Evolutionary conservation across 345 rosid species (phyloP).

Genomic region (Salix koriyanagi): DNA sequence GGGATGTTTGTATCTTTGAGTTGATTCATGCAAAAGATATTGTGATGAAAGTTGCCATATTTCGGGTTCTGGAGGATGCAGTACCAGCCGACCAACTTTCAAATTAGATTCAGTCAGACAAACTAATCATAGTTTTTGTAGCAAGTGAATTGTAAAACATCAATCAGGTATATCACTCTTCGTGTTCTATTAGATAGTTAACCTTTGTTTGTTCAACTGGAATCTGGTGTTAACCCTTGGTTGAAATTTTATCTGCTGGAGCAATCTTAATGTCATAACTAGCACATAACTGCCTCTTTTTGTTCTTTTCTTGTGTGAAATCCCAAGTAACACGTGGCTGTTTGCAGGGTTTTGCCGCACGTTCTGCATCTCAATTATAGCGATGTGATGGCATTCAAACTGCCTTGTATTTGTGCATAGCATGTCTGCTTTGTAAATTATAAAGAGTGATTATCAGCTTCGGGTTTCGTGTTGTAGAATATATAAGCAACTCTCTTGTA

Average conservation of each 20-base stretch:
- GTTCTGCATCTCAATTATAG: neutral
- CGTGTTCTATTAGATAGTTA: no score
- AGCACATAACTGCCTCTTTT: no score
- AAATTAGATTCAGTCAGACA: no score
- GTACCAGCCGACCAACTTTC: neutral
- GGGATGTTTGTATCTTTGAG: constrained; percentile 61
- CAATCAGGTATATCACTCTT: no score
- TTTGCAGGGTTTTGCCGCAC: neutral
- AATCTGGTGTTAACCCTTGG: no score
- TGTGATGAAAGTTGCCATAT: constrained; percentile 46
- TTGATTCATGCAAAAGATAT: constrained; percentile 33
- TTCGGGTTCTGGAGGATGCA: constrained; percentile 37
- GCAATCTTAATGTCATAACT: no score
- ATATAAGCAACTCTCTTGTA: neutral
- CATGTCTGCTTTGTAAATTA: neutral
- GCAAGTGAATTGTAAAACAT: no score
- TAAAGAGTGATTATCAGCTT: neutral
- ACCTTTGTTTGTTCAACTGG: no score
- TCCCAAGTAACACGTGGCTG: neutral
- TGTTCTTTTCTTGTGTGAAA: no score
- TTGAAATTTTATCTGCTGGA: no score
- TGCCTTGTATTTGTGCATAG: neutral
- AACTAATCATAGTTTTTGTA: no score
- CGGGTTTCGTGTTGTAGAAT: neutral
- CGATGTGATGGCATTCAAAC: neutral